Percentiles rank a stretch among this genome's conserved stretches.
Conservation (phyloP, 495 filamentous ascomycete species). For the Penicillium samsonianum region DNA sequence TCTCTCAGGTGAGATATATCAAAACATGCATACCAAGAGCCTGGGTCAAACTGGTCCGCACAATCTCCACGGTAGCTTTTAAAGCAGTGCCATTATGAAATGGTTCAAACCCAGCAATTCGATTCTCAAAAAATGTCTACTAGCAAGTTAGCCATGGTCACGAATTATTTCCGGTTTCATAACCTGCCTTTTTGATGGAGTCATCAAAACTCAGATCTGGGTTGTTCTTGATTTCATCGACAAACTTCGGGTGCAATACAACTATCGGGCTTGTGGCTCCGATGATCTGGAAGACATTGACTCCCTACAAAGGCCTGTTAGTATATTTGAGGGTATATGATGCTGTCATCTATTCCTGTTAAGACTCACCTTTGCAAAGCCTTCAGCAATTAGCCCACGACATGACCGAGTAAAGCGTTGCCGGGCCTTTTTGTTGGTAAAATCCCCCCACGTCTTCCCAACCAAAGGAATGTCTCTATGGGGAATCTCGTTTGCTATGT, state of each 20-base stretch:
- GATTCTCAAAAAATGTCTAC: constrained; percentile 44
- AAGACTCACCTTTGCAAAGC: constrained; percentile 32
- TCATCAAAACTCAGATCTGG: constrained; percentile 40
- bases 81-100: constrained; percentile 35
- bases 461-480: constrained; percentile 32
- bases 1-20: not conserved
- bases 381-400: constrained; percentile 30
- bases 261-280: constrained; percentile 36
- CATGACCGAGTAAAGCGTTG: constrained; percentile 26
- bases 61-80: constrained; percentile 33
- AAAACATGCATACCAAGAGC: constrained; percentile 35
- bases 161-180: constrained; percentile 13
- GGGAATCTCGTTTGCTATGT: constrained; percentile 33
- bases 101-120: constrained; percentile 49
- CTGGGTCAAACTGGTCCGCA: constrained; percentile 52
- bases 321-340: not conserved
- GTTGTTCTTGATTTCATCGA: constrained; percentile 52
- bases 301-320: constrained; percentile 22
- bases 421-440: constrained; percentile 36
- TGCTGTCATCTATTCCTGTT: not conserved
- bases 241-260: constrained; percentile 49
- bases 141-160: constrained; percentile 1
- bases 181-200: constrained; percentile 40
- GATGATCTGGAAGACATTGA: constrained; percentile 43
- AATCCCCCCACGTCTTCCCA: constrained; percentile 33